Conservation (phyloP, 2,329 filamentous ascomycete species). For the Alternaria sp. region DNA sequence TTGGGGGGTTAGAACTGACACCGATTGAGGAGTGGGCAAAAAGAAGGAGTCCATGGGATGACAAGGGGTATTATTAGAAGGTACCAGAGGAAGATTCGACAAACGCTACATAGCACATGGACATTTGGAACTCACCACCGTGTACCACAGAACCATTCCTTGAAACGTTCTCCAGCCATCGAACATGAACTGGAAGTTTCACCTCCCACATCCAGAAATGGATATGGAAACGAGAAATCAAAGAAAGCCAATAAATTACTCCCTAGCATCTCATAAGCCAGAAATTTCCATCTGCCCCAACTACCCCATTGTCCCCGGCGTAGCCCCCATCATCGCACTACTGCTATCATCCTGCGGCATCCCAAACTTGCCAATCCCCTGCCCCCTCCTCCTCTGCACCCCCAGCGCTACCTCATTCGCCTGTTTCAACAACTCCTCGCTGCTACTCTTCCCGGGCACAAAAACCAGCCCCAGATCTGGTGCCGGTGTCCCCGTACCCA, state of each 20-base stretch:
- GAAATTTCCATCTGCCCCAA: not conserved
- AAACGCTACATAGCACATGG: too few species aligned
- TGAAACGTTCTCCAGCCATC: too few species aligned
- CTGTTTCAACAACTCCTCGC: slow-evolving; percentile 40
- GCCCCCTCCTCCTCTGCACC: slow-evolving; percentile 23
- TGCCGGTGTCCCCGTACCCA: slow-evolving; percentile 36
- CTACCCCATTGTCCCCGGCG: not conserved
- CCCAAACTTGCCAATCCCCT: slow-evolving; percentile 23
- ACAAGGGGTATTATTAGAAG: slow-evolving; percentile 25
- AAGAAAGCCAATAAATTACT: too few species aligned
- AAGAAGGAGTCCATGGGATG: slow-evolving; percentile 32
- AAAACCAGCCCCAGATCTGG: slow-evolving; percentile 41
- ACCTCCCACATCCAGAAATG: too few species aligned
- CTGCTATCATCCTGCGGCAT: slow-evolving; percentile 2
- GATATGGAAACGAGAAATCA: too few species aligned
- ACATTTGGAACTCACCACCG: too few species aligned
- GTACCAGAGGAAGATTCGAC: too few species aligned
- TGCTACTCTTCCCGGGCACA: slow-evolving; percentile 40
- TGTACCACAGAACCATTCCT: too few species aligned
- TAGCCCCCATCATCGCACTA: not conserved
- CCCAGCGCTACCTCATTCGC: slow-evolving; percentile 38
- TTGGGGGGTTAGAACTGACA: slow-evolving; percentile 43
- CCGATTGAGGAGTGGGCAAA: slow-evolving; percentile 52
- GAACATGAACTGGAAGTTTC: too few species aligned
- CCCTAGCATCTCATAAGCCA: too few species aligned